Evolutionary conservation across 305 asterid species (phyloP).

Genomic region (Fraxinus xanthoxyloides): DNA sequence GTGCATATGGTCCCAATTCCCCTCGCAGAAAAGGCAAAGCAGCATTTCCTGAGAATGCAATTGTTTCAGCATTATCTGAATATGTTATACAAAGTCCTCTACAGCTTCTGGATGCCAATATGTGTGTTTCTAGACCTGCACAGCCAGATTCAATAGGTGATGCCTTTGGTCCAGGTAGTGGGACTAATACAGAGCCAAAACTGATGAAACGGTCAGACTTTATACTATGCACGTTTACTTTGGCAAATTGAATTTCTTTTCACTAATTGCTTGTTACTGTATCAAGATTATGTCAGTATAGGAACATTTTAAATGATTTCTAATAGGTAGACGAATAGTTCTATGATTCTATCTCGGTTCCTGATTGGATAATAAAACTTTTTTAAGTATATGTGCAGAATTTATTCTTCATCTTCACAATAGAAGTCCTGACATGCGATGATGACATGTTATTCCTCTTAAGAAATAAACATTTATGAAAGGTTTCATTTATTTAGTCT

Average conservation of each 20-base stretch:
- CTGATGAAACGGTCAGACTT: conserved; percentile 56
- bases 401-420: background rate
- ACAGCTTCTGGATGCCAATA: conserved; percentile 44
- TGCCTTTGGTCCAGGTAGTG: conserved; percentile 35
- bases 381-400: background rate
- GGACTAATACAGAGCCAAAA: conserved; percentile 38
- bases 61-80: conserved; percentile 71
- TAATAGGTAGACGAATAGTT: background rate
- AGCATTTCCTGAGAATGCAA: conserved; percentile 50
- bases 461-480: background rate
- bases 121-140: conserved; percentile 37
- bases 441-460: background rate
- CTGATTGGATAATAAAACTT: background rate
- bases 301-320: background rate
- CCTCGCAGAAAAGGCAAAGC: conserved; percentile 62
- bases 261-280: conserved; percentile 6
- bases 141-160: conserved; percentile 31
- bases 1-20: conserved; percentile 79
- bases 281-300: background rate
- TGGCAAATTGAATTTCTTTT: background rate
- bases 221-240: conserved; percentile 22
- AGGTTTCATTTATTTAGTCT: too few relatives aligned
- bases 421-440: background rate
- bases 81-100: conserved; percentile 46
- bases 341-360: background rate